phyloP scores from a whole-genome alignment of 768 basidiomycete genomes.

The Pulveroboletus sp. region DNA sequence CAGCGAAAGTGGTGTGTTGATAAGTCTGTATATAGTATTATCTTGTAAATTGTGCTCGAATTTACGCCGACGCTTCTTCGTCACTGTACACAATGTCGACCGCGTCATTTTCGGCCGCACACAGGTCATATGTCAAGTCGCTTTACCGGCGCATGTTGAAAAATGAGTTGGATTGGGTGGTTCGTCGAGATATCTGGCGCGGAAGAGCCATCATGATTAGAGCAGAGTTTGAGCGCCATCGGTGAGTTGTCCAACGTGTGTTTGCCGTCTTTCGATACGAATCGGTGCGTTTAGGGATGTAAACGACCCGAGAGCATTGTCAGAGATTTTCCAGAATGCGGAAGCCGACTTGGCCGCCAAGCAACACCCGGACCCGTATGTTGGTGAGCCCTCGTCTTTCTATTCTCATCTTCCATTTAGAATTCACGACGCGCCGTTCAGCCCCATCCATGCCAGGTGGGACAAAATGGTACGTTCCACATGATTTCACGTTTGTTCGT shows the following conservation, averaged over 20 bases:
- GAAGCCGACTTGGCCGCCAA: constrained; percentile 66
- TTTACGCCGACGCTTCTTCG: background rate
- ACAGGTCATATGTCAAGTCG: constrained; percentile 84
- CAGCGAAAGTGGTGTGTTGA: background rate
- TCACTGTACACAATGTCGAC: constrained; percentile 41
- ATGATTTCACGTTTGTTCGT: background rate
- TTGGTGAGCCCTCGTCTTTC: constrained; percentile 57
- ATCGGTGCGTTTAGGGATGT: constrained; percentile 53
- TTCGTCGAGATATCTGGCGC: constrained; percentile 84
- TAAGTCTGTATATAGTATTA: constrained; percentile 15
- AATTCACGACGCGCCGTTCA: constrained; percentile 29
- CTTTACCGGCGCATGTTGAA: constrained; percentile 84
- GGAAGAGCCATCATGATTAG: constrained; percentile 79
- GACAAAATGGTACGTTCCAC: constrained; percentile 81
- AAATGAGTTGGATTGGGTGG: constrained; percentile 87
- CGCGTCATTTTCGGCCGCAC: constrained; percentile 65
- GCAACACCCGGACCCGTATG: constrained; percentile 90
- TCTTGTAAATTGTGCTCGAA: constrained; percentile 8
- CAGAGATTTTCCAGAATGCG: constrained; percentile 71
- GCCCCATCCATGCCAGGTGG: constrained; percentile 83
- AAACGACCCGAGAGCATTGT: constrained; percentile 78
- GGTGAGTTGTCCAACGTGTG: constrained; percentile 44
- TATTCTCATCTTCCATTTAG: background rate
- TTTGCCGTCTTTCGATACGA: background rate
- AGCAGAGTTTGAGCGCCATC: constrained; percentile 90